Evolutionary conservation across 1,284 basidiomycete genomes (phyloP), one percentile per base, ranked within the genome.

Genomic region (Ceratobasidium sp.): DNA sequence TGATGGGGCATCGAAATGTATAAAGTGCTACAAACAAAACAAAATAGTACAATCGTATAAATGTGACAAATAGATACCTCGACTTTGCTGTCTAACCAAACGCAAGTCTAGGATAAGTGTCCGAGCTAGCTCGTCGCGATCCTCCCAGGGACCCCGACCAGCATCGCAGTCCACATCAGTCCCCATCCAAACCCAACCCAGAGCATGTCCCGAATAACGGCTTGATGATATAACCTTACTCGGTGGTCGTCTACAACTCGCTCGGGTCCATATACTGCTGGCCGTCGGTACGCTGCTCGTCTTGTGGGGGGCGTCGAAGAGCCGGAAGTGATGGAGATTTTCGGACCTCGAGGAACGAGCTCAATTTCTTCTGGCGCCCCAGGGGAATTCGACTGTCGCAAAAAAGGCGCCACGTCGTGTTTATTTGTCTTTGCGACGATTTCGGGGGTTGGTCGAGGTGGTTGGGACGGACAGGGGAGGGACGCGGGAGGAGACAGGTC

Each of bases 181-280:
- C 74, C 67, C 52, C 73, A 72, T 29, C 67, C 71, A 29, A 76
- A 52, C 10, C 75, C 78, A 49, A 76, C 72, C 25, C 70, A 64
- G 4, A 74, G 60, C 31, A 80, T 76, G 17, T 79, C 78, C 31
- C 74, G 74, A 74, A 80, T 58, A 40, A 80, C 69, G 58, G 73
- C 72, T 34, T 38, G 72, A 72, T 82, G 81, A 55, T 78, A 77
- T n/a, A 73, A 76, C 52, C 76, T 75, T 45, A 82, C 80, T 29
- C 78, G 75, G 64, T 77, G 78, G 69, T 82, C 80, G 43, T 78
- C 74, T 42, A 82, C 78, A 34, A 79, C 77, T 47, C 74, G 74
- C 69, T 81, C 80, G 5, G 81, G 80, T 7, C 81, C 81, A 71
- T 81, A 82, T 40, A 81, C 74, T 7, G 79, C 76, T 20, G 79